Evolutionary conservation across 2,329 filamentous ascomycete species (phyloP).

Genomic region (Clarireedia homoeocarpa): DNA sequence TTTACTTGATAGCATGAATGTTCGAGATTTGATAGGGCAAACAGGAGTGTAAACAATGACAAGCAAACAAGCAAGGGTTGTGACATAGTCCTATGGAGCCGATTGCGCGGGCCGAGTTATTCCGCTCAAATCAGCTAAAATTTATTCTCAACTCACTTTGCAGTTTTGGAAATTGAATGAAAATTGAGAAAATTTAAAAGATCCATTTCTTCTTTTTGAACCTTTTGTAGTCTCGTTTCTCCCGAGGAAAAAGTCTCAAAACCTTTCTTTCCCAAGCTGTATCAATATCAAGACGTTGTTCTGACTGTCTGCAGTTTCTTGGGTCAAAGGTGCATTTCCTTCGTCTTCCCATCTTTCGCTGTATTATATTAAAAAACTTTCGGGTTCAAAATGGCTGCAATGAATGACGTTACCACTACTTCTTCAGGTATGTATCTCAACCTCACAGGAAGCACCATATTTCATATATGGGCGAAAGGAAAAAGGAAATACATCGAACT

Average conservation of each 20-base stretch:
- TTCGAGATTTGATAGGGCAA: neutral
- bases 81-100: neutral
- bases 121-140: neutral
- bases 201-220: neutral
- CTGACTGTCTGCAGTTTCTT: constrained; percentile 9
- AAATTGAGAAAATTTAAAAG: neutral
- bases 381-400: constrained; percentile 21
- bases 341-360: neutral
- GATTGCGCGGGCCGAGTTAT: neutral
- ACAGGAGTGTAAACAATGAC: constrained; percentile 1
- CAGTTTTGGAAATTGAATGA: no score
- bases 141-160: neutral
- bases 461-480: no score
- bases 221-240: constrained; percentile 1
- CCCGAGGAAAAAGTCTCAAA: neutral
- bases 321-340: neutral
- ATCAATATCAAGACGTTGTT: neutral
- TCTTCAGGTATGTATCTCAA: constrained; percentile 20
- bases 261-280: neutral
- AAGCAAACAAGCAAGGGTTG: neutral
- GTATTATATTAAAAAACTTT: constrained; percentile 3
- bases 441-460: no score
- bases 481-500: neutral
- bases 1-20: neutral
- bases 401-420: constrained; percentile 23